Evolutionary conservation across 495 filamentous ascomycete genomes (phyloP), one percentile per base, ranked within the genome.

Genomic region (Daldinia loculata): DNA sequence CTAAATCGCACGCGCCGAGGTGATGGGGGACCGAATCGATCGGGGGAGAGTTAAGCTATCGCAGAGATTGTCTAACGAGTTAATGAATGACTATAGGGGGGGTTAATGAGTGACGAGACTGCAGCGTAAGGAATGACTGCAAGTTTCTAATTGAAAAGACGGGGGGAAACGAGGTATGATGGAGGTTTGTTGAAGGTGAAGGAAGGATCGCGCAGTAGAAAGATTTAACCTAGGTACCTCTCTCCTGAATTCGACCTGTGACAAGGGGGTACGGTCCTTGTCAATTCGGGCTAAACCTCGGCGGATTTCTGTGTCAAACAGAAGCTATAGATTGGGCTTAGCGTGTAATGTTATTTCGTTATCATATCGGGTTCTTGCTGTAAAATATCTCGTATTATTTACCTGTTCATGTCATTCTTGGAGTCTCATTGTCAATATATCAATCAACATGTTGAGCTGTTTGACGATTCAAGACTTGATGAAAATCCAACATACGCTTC

Each of bases 91-190:
- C 53, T 62, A 19, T 45, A 48, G 12, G 26, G 30, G 19, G 51
- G n/a, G n/a, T n/a, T 51, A 72, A 64, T 59, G 69, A 72, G 43
- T 56, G 69, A 69, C 36, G 58, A 71, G 62, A 59, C 32, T n/a
- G 69, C 73, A 75, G 73, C 73, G 73, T 75, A 75, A 75, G 29
- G 73, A 75, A 72, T 75, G 73, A 75, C 73, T 75, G 63, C 69
- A 26, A 64, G 26, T 53, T 61, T 57, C 64, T 63, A 58, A 66
- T 61, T 56, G 48, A 45, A 60, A 53, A 41, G 29, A 29, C 34
- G 43, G n/a, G 26, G 26, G 55, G 43, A 39, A 48, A 24, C 12
- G 53, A 71, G 43, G 59, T 57, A 45, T 30, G 63, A n/a, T 60
- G 67, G 19, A 62, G 71, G 56, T 67, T 67, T 62, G 41, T 74